Percentiles rank a stretch among this genome's conserved stretches.
These are phyloP conservation scores for Calycina herbarum DNA, from an alignment of 2,329 filamentous ascomycete genomes.

Conservation along the genomic window DNA sequence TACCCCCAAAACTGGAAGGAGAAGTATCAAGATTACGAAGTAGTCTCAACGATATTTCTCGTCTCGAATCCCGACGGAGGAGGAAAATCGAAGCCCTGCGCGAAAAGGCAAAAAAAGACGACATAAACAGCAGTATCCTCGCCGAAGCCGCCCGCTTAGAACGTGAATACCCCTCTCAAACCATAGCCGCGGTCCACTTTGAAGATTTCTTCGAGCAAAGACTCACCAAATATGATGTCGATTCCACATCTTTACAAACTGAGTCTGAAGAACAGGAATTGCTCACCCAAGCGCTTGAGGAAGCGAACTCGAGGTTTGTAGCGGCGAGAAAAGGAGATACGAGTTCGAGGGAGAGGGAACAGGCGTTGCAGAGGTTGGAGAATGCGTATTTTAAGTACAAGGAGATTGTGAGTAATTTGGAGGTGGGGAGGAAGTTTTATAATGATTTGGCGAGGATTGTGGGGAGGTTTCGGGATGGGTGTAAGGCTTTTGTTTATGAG, in stretches of 20 bases:
- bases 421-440: conserved; percentile 92
- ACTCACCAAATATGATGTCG: conserved; percentile 77
- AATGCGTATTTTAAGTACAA: conserved; percentile 95
- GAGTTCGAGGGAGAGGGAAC: conserved; percentile 73
- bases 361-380: conserved; percentile 83
- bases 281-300: conserved; percentile 66
- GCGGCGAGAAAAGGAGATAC: conserved; percentile 60
- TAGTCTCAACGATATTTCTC: conserved; percentile 79
- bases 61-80: conserved; percentile 77
- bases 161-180: conserved; percentile 79
- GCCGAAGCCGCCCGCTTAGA: conserved; percentile 83
- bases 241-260: conserved; percentile 67
- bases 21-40: conserved; percentile 76
- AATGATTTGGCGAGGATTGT: conserved; percentile 92
- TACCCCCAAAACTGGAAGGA: conserved; percentile 77
- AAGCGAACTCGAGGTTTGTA: conserved; percentile 78
- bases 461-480: conserved; percentile 78
- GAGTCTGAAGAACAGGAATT: conserved; percentile 77
- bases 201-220: conserved; percentile 86
- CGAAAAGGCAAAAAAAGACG: conserved; percentile 80
- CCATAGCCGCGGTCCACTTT: conserved; percentile 85
- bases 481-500: conserved; percentile 74
- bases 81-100: conserved; percentile 77
- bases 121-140: conserved; percentile 83
- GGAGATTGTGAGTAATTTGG: conserved; percentile 88